A percentile compares a stretch with the other conserved stretches of the same genome.
phyloP scores from a whole-genome alignment of 768 basidiomycete species.

The Cantharellus anzutake region DNA sequence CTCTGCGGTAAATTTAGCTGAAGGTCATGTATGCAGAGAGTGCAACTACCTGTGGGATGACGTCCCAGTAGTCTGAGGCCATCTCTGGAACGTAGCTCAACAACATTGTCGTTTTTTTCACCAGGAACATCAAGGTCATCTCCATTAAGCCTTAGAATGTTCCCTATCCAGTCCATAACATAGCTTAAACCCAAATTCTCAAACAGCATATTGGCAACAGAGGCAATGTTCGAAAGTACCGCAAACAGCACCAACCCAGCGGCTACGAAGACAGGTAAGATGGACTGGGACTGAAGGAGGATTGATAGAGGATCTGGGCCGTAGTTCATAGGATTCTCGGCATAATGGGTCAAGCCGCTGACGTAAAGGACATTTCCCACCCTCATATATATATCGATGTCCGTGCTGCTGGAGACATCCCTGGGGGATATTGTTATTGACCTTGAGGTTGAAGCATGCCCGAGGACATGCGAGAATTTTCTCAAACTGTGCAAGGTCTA shows the following conservation, averaged over 20 bases:
- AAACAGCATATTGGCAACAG: not conserved
- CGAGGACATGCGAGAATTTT: constrained; percentile 86
- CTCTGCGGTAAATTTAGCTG: too few species aligned
- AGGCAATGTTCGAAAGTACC: not conserved
- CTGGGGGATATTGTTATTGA: constrained; percentile 95
- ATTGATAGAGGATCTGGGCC: not conserved
- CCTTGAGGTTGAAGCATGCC: constrained; percentile 78
- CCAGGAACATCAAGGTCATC: not conserved
- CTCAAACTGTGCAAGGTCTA: constrained; percentile 94
- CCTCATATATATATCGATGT: constrained; percentile 33
- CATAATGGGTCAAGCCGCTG: too few species aligned
- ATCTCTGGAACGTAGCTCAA: too few species aligned
- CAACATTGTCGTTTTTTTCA: not conserved
- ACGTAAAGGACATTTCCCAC: too few species aligned
- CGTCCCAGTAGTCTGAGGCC: too few species aligned
- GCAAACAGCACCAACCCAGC: not conserved
- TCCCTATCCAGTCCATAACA: not conserved
- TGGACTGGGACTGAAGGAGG: not conserved
- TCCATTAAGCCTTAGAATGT: not conserved
- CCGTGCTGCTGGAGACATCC: constrained; percentile 91
- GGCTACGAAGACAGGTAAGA: not conserved
- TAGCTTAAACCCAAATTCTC: not conserved
- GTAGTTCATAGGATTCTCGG: not conserved
- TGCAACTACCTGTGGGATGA: too few species aligned
- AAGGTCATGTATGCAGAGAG: too few species aligned